Base-by-base conservation (phyloP, 148 eudicot genomes). In the Spergularia marina region DNA sequence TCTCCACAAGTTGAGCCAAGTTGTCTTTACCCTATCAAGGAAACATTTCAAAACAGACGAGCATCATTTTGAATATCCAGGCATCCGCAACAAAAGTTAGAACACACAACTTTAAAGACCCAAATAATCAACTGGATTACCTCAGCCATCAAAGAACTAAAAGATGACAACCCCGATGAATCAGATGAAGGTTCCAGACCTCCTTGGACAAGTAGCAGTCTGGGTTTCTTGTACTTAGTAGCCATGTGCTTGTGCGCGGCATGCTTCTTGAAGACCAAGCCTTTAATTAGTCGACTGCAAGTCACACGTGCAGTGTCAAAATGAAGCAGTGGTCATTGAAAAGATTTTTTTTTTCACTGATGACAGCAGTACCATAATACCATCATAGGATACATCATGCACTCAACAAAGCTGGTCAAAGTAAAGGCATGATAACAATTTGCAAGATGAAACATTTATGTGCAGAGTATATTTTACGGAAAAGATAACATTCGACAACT, bases 171-270 rank as follows among this genome's bases (percentile, higher is more conserved):
- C 77, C 89, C 96, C 57, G 83, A 82, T 34, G 95, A 83, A 57
- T 83, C 92, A 77, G 81, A 84, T 18, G 96, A 85, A 47, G 82
- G 88, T 71, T 88, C 97, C 72, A 92, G 91, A 68, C 83, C 82
- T 56, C 98, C 98, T 73, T 79, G 80, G 67, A 94, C 89, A 83
- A 94, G 85, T 66, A 94, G 77, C 78, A 94, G 55, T 73, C 82
- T 92, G 57, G 98, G 94, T 44, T 87, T 90, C 78, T 83, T 84
- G 81, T 80, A 89, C 82, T 84, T 83, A 62, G 94, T 92, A 53
- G 87, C 86, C 98, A 94, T 94, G 82, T 89, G 98, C 71, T 92
- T 94, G 87, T 92, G 98, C 61, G 98, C 97, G 74, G 98, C 98
- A 81, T 89, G 96, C 86, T 94, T 94, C 72, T 89, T 94, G 82